phyloP scores from a whole-genome alignment of 2,329 filamentous ascomycete species.

The Rasamsonia emersonii region DNA sequence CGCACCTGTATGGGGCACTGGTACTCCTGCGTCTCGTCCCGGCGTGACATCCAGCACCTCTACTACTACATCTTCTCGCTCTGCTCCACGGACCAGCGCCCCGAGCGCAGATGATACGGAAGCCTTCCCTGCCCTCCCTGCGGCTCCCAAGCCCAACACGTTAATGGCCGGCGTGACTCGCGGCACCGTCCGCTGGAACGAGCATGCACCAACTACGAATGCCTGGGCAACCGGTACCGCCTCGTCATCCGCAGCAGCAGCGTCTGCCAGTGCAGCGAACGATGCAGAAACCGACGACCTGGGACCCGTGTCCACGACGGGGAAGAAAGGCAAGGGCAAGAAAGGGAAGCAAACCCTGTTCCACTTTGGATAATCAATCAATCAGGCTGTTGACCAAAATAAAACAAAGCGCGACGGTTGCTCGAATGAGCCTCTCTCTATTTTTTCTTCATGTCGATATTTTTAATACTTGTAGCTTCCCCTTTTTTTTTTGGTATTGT shows the following conservation, averaged over 20 bases:
- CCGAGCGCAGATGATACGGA: constrained; percentile 37
- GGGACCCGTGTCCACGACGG: constrained; percentile 7
- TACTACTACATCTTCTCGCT: constrained; percentile 18
- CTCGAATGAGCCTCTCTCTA: too few relatives aligned
- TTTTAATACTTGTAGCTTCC: too few relatives aligned
- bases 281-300: constrained; percentile 9
- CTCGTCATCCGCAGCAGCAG: constrained; percentile 11
- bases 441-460: too few relatives aligned
- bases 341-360: constrained; percentile 31
- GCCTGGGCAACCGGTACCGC: constrained; percentile 25
- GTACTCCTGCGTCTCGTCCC: constrained; percentile 15
- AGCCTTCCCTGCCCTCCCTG: constrained; percentile 74
- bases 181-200: constrained; percentile 38
- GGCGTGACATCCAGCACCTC: constrained; percentile 16
- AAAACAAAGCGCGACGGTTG: too few relatives aligned
- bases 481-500: too few relatives aligned
- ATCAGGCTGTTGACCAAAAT: too few relatives aligned
- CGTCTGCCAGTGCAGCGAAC: constrained; percentile 2
- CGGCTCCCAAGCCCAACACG: constrained; percentile 60
- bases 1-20: constrained; percentile 17
- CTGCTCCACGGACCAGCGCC: constrained; percentile 14
- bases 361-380: constrained; percentile 33
- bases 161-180: constrained; percentile 42
- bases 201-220: constrained; percentile 24
- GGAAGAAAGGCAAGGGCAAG: constrained; percentile 27